These are phyloP conservation scores for Xylaria sp. DNA, from an alignment of 2,329 filamentous ascomycete species.

Conservation along the genomic window DNA sequence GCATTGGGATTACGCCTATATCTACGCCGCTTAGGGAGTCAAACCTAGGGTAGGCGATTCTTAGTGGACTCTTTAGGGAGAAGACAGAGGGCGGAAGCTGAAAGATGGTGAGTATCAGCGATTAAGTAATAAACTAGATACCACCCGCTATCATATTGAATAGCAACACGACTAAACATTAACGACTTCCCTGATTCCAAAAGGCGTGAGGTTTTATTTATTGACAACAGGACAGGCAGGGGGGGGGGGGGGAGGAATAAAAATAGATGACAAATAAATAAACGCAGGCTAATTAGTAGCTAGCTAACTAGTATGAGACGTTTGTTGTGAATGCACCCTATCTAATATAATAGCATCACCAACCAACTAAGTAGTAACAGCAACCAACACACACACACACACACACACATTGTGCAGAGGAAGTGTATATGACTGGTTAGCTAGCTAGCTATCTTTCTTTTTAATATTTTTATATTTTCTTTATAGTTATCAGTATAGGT, in stretches of 20 bases:
- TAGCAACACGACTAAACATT: neutral
- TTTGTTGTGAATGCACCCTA: no score
- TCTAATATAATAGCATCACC: no score
- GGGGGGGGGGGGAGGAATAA: neutral
- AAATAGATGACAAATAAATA: no score
- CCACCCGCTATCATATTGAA: neutral
- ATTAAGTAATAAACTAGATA: neutral
- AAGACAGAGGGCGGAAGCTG: neutral
- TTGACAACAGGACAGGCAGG: neutral
- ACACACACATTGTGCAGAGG: no score
- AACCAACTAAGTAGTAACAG: no score
- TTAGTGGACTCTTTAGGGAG: no score
- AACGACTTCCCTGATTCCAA: neutral
- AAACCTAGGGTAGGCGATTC: constrained; percentile 11
- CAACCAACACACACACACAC: no score
- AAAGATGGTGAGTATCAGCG: neutral
- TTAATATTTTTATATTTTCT: neutral
- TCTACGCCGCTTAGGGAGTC: constrained; percentile 40
- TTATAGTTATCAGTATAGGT: no score
- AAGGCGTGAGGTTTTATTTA: no score
- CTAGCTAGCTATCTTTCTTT: no score
- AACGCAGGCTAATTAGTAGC: neutral
- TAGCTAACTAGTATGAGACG: no score
- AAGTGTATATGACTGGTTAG: no score
- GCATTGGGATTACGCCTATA: constrained; percentile 36